Evolutionary conservation across 1,284 basidiomycete species (phyloP).

Genomic region (Microbotryomycetes sp.): DNA sequence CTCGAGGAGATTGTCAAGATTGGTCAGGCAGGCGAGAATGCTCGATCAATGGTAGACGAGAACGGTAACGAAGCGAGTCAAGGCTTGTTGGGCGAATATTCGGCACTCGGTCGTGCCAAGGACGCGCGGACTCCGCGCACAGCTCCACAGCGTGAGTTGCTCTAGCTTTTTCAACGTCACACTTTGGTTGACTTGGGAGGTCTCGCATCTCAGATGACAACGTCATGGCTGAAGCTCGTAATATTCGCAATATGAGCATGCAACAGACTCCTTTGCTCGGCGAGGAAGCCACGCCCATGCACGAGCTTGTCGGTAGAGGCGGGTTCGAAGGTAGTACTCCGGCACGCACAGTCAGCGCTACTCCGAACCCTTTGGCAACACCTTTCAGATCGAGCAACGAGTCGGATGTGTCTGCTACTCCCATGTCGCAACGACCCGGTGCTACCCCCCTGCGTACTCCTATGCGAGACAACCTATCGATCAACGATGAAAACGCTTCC

Average conservation of each 20-base stretch:
- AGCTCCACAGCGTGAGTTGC: slow-evolving; percentile 74
- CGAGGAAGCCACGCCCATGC: slow-evolving; percentile 90
- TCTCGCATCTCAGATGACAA: slow-evolving; percentile 61
- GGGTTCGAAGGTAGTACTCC: slow-evolving; percentile 90
- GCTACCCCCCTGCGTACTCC: slow-evolving; percentile 84
- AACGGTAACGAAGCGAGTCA: slow-evolving; percentile 70
- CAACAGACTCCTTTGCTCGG: slow-evolving; percentile 91
- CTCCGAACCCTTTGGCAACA: slow-evolving; percentile 90
- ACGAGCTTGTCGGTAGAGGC: slow-evolving; percentile 57
- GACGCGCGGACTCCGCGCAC: slow-evolving; percentile 90
- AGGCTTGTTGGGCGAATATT: slow-evolving; percentile 79
- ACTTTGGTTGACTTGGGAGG: neutral
- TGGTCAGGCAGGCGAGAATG: slow-evolving; percentile 81
- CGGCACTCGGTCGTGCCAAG: slow-evolving; percentile 68
- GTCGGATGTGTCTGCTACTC: slow-evolving; percentile 55
- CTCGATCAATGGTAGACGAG: slow-evolving; percentile 65
- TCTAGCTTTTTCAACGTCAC: slow-evolving; percentile 8
- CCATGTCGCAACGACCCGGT: slow-evolving; percentile 44
- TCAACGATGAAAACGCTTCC: slow-evolving; percentile 60
- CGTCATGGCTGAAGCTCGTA: slow-evolving; percentile 87
- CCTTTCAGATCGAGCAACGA: slow-evolving; percentile 52
- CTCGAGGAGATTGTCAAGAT: slow-evolving; percentile 99
- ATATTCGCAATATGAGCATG: slow-evolving; percentile 84
- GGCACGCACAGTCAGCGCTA: slow-evolving; percentile 75
- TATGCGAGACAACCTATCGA: slow-evolving; percentile 78